Percentiles rank a stretch among this genome's conserved stretches.
Conservation (phyloP, 495 filamentous ascomycete genomes). For the Talaromyces thailandensis region DNA sequence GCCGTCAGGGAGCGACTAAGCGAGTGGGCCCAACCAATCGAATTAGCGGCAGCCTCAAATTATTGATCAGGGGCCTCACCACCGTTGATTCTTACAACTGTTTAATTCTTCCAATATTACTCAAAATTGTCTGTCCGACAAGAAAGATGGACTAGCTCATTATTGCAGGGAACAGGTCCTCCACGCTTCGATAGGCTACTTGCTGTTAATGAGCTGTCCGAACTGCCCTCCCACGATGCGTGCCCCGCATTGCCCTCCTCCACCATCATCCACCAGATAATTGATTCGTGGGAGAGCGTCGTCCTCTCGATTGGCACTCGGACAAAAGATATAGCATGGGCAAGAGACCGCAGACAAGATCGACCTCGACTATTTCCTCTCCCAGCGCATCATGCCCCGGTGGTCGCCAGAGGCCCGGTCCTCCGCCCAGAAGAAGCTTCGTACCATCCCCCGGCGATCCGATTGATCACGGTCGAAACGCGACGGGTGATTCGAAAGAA, state of each 20-base stretch:
- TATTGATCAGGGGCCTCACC: background rate
- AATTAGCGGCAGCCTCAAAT: background rate
- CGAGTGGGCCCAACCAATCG: constrained; percentile 9
- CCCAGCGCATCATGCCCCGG: background rate
- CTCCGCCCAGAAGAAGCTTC: constrained; percentile 1
- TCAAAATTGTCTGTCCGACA: background rate
- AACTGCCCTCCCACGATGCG: background rate
- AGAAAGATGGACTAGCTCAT: background rate
- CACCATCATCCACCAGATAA: background rate
- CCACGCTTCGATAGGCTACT: background rate
- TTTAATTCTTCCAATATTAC: background rate
- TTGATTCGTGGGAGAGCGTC: background rate
- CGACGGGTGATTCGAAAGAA: background rate
- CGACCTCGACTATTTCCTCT: background rate
- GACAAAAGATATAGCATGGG: background rate
- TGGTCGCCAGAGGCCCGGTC: constrained; percentile 1
- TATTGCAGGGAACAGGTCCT: background rate
- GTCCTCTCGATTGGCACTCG: background rate
- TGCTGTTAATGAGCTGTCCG: background rate
- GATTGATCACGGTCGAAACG: background rate
- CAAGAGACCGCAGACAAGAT: background rate
- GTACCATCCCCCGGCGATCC: background rate
- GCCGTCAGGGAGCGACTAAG: constrained; percentile 5
- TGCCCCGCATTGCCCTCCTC: constrained; percentile 5
- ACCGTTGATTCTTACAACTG: background rate